Base-by-base conservation (phyloP, 768 basidiomycete genomes). In the Suillus bovinus region DNA sequence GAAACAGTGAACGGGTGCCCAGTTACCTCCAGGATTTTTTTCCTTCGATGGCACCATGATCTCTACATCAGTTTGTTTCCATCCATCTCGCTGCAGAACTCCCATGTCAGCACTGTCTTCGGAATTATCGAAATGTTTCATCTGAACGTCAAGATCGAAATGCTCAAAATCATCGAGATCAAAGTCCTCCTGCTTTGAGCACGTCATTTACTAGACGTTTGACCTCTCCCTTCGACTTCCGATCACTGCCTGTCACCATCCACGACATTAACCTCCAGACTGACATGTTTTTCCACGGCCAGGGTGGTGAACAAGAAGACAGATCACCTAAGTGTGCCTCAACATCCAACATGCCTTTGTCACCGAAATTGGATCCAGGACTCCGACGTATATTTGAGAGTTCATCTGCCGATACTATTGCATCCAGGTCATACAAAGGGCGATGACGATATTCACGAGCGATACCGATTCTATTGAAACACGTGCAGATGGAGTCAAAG, bases 261-360 rank as follows among this genome's bases (percentile, higher is more conserved):
- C 77, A 77, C 4, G 50, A n/a, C 71, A 76, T 71, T 20, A 78
- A 69, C 0, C 67, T 64, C 54, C 67, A 74, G 4, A 64, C 58
- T 1, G 70, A 61, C 31, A 58, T 47, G 38, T 67, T 71, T 22
- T 34, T 20, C 24, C 44, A 61, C 11, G 60, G 60, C 60, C 53
- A 61, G 5, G 60, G 60, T 16, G 53, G 60, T 38, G n/a, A 13
- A 10, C 17, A 42, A 44, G 68, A n/a, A n/a, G n/a, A n/a, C n/a
- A n/a, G 69, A 20, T 61, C 20, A 42, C 41, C 41, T 6, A 8
- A 9, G 7, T 1, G 20, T 6, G 17, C 41, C 41, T 42, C 41
- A 20, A 5, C 17, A 42, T 42, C 7, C 17, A 0, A 7, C 9
- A 42, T 42, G 20, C 17, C 20, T 10, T 2, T 2, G 41, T 20